phyloP scores from a whole-genome alignment of 257 asterid genomes.

The Solanum chilense region DNA sequence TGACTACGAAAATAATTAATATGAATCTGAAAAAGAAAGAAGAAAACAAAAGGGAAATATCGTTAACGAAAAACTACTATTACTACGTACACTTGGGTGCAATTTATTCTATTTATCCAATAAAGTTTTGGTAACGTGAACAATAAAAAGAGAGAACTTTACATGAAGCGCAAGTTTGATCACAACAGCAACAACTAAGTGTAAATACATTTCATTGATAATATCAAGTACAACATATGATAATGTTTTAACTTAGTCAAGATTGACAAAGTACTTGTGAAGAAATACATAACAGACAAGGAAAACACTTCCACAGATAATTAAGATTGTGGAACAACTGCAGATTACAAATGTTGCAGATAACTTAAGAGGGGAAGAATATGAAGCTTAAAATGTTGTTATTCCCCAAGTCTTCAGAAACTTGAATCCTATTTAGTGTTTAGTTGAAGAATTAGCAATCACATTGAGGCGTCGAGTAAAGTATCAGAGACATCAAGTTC shows the following conservation, averaged over 20 bases:
- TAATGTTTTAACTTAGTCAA: background rate
- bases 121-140: background rate
- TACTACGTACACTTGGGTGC: background rate
- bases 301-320: background rate
- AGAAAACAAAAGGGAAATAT: background rate
- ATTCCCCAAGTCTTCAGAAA: background rate
- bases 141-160: background rate
- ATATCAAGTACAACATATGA: background rate
- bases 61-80: too few species aligned
- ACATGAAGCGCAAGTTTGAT: background rate
- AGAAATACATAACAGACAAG: background rate
- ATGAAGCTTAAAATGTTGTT: background rate
- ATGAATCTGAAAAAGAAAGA: too few species aligned
- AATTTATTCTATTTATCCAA: background rate
- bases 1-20: too few species aligned
- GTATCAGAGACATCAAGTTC: slow-evolving; percentile 12
- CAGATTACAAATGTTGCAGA: background rate
- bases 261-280: background rate
- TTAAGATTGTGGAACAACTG: background rate
- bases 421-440: background rate
- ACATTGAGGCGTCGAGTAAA: slow-evolving; percentile 35
- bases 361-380: background rate
- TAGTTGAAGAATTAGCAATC: background rate
- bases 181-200: background rate
- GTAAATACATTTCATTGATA: background rate